These are phyloP conservation scores for Kazachstania viticola DNA, from an alignment of 805 yeast species.

Conservation along the genomic window DNA sequence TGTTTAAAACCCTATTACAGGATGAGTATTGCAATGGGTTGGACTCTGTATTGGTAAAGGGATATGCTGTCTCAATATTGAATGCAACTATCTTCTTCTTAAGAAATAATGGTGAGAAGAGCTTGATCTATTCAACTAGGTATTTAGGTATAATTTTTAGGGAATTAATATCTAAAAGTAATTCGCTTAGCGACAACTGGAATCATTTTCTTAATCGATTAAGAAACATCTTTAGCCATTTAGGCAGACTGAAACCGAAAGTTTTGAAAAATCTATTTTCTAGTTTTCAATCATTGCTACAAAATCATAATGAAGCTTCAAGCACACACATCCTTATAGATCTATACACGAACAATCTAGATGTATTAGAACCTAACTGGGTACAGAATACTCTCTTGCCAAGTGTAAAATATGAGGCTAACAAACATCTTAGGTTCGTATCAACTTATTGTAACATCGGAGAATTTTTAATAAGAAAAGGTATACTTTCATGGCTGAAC, in stretches of 20 bases:
- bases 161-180: too few species aligned
- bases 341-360: conserved; percentile 7
- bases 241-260: too few species aligned
- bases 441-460: conserved; percentile 19
- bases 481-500: conserved; percentile 24
- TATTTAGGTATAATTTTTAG: conserved; percentile 2
- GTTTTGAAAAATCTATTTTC: background rate
- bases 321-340: conserved; percentile 3
- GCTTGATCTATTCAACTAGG: conserved; percentile 9
- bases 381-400: conserved; percentile 15
- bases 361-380: conserved; percentile 12
- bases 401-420: conserved; percentile 8
- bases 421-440: conserved; percentile 10
- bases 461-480: conserved; percentile 10
- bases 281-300: background rate
- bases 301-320: conserved; percentile 1
- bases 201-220: too few species aligned
- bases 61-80: conserved; percentile 3
- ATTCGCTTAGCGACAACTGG: too few species aligned
- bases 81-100: conserved; percentile 6
- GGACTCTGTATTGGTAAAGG: conserved; percentile 1
- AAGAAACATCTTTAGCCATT: too few species aligned
- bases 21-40: conserved; percentile 1
- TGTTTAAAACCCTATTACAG: conserved; percentile 10
- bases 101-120: conserved; percentile 6